These are phyloP conservation scores for Pharus latifolius DNA, from an alignment of 176 grass and related monocot species.

Conservation along the genomic window DNA sequence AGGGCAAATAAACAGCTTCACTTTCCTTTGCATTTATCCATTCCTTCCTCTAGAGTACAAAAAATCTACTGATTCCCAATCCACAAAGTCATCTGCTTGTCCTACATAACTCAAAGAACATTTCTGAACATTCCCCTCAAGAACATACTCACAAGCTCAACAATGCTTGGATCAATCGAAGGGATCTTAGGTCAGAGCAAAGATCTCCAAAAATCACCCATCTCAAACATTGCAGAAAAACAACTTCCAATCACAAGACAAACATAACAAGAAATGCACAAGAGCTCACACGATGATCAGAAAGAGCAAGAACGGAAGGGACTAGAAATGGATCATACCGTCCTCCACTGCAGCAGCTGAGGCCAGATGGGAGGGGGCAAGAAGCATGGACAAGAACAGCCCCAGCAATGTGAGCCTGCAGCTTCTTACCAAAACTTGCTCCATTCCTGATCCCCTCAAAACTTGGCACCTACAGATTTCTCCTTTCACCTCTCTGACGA, in stretches of 20 bases:
- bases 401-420: slow-evolving; percentile 14
- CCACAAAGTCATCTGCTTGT: not conserved
- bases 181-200: not conserved
- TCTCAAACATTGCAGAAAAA: not conserved
- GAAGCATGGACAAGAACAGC: slow-evolving; percentile 26
- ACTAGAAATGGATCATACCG: slow-evolving; percentile 25
- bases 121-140: no score
- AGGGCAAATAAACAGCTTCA: not conserved
- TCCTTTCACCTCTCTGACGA: not conserved
- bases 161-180: not conserved
- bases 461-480: not conserved
- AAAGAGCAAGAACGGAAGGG: not conserved
- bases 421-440: not conserved
- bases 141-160: not conserved
- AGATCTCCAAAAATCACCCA: not conserved
- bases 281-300: not conserved
- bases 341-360: slow-evolving; percentile 59
- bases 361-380: slow-evolving; percentile 21
- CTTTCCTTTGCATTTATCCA: not conserved
- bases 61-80: not conserved
- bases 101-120: not conserved
- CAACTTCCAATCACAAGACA: not conserved
- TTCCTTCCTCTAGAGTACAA: not conserved
- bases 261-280: not conserved
- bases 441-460: not conserved